Conservation (phyloP, 2,329 filamentous ascomycete genomes). For the Pyricularia grisea region DNA sequence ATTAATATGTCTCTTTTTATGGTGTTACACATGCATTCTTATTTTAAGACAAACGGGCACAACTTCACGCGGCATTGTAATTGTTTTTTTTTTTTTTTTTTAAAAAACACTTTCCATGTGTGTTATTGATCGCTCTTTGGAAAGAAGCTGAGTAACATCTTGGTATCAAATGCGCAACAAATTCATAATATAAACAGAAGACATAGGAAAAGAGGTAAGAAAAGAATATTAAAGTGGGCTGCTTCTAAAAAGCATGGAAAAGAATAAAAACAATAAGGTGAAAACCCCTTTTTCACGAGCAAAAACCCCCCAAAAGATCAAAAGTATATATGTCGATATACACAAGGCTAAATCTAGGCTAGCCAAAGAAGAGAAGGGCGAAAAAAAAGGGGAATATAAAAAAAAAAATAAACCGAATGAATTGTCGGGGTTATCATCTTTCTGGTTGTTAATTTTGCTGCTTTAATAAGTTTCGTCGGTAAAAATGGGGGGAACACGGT, state of each 20-base stretch:
- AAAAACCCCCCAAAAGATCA: not conserved
- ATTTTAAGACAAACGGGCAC: no score
- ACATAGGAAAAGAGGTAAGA: not conserved
- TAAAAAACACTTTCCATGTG: not conserved
- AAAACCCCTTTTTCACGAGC: not conserved
- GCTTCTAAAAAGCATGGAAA: not conserved
- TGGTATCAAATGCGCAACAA: not conserved
- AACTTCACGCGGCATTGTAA: no score
- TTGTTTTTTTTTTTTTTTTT: no score
- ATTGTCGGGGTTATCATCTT: constrained; percentile 1
- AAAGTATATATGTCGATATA: constrained; percentile 2
- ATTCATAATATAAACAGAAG: not conserved
- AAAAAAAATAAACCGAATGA: not conserved
- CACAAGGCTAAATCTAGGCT: constrained; percentile 2
- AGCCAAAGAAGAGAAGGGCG: constrained; percentile 3
- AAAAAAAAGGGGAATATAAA: not conserved
- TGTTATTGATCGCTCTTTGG: not conserved
- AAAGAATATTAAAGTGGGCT: not conserved
- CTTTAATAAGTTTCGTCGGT: not conserved
- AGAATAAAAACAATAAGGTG: not conserved
- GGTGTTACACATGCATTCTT: no score
- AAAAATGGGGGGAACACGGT: not conserved
- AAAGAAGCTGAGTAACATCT: not conserved
- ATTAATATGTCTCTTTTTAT: no score
- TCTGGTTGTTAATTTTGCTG: not conserved